Conservation (phyloP, 768 basidiomycete genomes). For the Pulveroboletus sp. region DNA sequence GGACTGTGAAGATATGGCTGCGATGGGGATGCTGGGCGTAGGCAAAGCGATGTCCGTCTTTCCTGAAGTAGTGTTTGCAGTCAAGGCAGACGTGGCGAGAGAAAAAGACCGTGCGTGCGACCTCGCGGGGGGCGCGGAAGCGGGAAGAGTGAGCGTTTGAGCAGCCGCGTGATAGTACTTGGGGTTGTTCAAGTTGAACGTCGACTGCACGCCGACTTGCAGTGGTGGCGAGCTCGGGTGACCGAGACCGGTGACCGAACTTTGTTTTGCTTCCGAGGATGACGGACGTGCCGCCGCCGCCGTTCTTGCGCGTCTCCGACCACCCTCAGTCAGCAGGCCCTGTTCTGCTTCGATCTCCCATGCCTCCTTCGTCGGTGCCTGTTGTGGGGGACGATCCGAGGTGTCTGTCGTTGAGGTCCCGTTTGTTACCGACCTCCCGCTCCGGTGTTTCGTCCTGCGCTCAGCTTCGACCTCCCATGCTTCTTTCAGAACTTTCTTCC, state of each 20-base stretch:
- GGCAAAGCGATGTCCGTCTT: slow-evolving; percentile 53
- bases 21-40: slow-evolving; percentile 64
- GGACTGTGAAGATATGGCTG: slow-evolving; percentile 53
- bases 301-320: slow-evolving; percentile 59
- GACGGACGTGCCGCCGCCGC: slow-evolving; percentile 11
- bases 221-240: slow-evolving; percentile 26
- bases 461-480: slow-evolving; percentile 79
- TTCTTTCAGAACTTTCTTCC: slow-evolving; percentile 69
- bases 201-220: slow-evolving; percentile 20
- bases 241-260: slow-evolving; percentile 18
- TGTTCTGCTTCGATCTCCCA: slow-evolving; percentile 82
- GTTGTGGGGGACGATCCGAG: not conserved
- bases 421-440: slow-evolving; percentile 30
- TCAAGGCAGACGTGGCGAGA: slow-evolving; percentile 31
- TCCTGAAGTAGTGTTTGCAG: slow-evolving; percentile 10
- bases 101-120: slow-evolving; percentile 65
- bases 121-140: slow-evolving; percentile 49
- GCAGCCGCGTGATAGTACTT: slow-evolving; percentile 57
- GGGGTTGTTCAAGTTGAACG: slow-evolving; percentile 40
- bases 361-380: slow-evolving; percentile 53
- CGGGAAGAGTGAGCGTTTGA: slow-evolving; percentile 61
- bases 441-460: slow-evolving; percentile 42
- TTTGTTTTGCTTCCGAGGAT: slow-evolving; percentile 16
- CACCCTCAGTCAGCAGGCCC: slow-evolving; percentile 71
- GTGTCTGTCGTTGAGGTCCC: not conserved